Conservation (phyloP, 208 protist species). For the Borovskyia barvae region DNA sequence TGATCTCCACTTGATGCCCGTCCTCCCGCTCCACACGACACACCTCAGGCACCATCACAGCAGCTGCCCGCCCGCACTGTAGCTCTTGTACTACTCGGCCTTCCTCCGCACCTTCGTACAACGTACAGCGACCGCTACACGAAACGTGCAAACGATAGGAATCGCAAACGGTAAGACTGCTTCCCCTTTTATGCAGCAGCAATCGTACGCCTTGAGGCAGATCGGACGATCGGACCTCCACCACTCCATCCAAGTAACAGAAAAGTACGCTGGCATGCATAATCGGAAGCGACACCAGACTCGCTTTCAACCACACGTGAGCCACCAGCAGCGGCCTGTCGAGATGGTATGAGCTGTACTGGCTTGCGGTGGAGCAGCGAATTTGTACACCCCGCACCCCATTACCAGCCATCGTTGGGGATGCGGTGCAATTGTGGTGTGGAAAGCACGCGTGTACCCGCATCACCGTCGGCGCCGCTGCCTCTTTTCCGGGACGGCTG, state of each 20-base stretch:
- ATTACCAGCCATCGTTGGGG: neutral
- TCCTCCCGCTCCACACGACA: conserved; percentile 15
- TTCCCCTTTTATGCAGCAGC: conserved; percentile 40
- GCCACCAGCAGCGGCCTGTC: conserved; percentile 17
- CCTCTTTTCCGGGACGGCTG: neutral
- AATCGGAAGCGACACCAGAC: conserved; percentile 21
- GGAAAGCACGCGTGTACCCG: conserved; percentile 13
- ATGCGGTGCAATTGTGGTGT: conserved; percentile 11
- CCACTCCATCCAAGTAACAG: conserved; percentile 46
- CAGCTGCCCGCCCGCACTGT: conserved; percentile 1
- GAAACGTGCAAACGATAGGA: conserved; percentile 1
- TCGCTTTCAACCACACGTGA: conserved; percentile 33
- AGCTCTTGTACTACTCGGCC: conserved; percentile 8
- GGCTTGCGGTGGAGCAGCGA: conserved; percentile 4
- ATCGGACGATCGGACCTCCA: conserved; percentile 38
- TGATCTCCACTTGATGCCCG: conserved; percentile 9
- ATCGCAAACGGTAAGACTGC: conserved; percentile 26
- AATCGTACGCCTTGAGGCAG: conserved; percentile 26
- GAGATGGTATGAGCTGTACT: neutral
- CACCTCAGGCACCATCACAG: neutral
- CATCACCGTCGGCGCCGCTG: conserved; percentile 9
- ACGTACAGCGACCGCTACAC: conserved; percentile 6
- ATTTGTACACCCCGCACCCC: conserved; percentile 14
- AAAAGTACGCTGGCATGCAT: conserved; percentile 17
- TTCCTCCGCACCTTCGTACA: neutral